These are phyloP conservation scores for Chrysoporthe austroafricana DNA, from an alignment of 2,329 filamentous ascomycete species.

Conservation along the genomic window DNA sequence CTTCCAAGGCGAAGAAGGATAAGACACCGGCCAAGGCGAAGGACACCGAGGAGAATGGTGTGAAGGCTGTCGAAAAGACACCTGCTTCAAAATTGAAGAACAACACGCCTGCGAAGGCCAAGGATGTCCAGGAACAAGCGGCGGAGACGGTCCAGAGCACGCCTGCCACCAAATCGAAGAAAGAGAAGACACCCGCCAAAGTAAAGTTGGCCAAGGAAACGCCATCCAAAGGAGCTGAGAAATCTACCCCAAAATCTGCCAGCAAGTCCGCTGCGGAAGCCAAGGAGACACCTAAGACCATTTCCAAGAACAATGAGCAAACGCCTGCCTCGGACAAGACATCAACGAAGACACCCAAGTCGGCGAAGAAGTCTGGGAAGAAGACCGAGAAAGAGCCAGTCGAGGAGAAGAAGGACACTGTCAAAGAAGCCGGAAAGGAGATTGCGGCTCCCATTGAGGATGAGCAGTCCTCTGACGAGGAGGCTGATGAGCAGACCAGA, in stretches of 20 bases:
- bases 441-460: slow-evolving; percentile 6
- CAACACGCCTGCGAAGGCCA: slow-evolving; percentile 22
- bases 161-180: slow-evolving; percentile 23
- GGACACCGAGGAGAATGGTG: not conserved
- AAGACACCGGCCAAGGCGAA: slow-evolving; percentile 18
- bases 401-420: slow-evolving; percentile 50
- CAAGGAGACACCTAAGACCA: slow-evolving; percentile 10
- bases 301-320: slow-evolving; percentile 17
- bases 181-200: slow-evolving; percentile 27
- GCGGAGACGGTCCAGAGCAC: slow-evolving; percentile 12
- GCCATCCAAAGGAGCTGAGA: not conserved
- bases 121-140: slow-evolving; percentile 4
- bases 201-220: slow-evolving; percentile 16
- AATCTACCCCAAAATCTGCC: slow-evolving; percentile 17
- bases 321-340: not conserved
- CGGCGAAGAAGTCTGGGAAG: slow-evolving; percentile 21
- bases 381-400: slow-evolving; percentile 35
- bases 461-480: slow-evolving; percentile 25
- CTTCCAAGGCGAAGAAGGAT: slow-evolving; percentile 20
- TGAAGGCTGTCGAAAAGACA: not conserved
- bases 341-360: slow-evolving; percentile 12
- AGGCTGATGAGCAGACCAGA: slow-evolving; percentile 28
- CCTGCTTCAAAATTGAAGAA: slow-evolving; percentile 15
- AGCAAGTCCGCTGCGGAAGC: slow-evolving; percentile 7
- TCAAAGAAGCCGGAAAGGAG: slow-evolving; percentile 9